A percentile compares a stretch with the other conserved stretches of the same genome.
These are phyloP conservation scores for Puccinia polysora DNA, from an alignment of 1,284 basidiomycete species.

Conservation along the genomic window DNA sequence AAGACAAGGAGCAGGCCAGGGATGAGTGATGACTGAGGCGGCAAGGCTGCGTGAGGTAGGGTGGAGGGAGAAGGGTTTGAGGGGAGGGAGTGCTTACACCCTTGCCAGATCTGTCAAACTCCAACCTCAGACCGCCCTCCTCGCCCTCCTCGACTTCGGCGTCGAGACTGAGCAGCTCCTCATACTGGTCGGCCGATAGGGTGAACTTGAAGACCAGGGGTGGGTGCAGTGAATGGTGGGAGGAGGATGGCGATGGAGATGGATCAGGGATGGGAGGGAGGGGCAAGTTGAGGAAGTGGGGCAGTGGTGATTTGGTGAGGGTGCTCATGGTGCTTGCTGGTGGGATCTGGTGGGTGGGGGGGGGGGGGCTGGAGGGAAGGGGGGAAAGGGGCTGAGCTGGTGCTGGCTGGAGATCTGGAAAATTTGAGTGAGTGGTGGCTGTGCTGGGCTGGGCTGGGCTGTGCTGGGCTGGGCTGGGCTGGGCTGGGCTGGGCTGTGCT, in stretches of 20 bases:
- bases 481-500: too few relatives aligned
- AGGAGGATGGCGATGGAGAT: not conserved
- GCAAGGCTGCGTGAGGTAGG: not conserved
- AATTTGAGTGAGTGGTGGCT: too few relatives aligned
- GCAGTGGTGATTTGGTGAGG: not conserved
- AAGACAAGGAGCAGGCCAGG: not conserved
- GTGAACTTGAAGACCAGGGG: conserved; percentile 42
- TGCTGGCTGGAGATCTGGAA: too few relatives aligned
- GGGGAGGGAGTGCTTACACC: conserved; percentile 6
- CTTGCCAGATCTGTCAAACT: conserved; percentile 35
- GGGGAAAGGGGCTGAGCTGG: not conserved
- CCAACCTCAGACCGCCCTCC: conserved; percentile 33
- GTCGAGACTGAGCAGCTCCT: conserved; percentile 26
- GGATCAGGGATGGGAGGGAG: conserved; percentile 24
- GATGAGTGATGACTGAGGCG: not conserved
- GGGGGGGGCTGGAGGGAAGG: too few relatives aligned
- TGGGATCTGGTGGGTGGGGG: too few relatives aligned
- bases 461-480: too few relatives aligned
- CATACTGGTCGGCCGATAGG: conserved; percentile 29
- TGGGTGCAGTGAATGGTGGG: not conserved
- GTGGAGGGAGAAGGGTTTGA: not conserved
- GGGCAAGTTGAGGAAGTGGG: conserved; percentile 40
- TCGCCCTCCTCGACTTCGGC: conserved; percentile 41
- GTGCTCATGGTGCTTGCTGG: not conserved
- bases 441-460: too few relatives aligned